Conservation (phyloP, 2,329 filamentous ascomycete species). For the Aspergillus melleus region DNA sequence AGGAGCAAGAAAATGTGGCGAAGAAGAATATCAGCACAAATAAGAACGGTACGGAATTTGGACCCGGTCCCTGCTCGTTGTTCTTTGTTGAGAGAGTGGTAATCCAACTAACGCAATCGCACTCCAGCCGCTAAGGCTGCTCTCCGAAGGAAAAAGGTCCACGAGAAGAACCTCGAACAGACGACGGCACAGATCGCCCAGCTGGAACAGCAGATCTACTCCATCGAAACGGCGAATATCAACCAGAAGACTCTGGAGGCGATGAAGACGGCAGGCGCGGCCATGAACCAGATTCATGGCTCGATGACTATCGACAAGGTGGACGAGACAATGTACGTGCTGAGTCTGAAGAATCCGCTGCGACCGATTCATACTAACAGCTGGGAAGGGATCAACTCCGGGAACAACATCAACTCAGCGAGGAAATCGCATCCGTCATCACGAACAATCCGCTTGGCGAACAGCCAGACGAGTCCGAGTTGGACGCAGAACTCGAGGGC, state of each 20-base stretch:
- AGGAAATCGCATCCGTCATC: constrained; percentile 88
- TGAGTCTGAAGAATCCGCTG: background rate
- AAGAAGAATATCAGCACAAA: constrained; percentile 86
- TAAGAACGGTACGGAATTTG: constrained; percentile 72
- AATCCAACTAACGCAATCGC: constrained; percentile 4
- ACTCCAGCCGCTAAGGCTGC: constrained; percentile 80
- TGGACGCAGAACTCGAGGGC: constrained; percentile 80
- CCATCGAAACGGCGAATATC: constrained; percentile 97
- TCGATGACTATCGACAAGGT: constrained; percentile 92
- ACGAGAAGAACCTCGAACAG: constrained; percentile 89
- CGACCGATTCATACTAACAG: constrained; percentile 10
- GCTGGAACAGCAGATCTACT: constrained; percentile 91
- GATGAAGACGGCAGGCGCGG: constrained; percentile 86
- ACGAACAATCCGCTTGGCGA: constrained; percentile 68
- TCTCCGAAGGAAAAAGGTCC: constrained; percentile 88
- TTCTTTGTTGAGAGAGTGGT: background rate
- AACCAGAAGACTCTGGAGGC: constrained; percentile 94
- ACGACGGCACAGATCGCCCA: constrained; percentile 87
- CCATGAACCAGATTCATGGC: constrained; percentile 91
- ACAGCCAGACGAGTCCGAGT: constrained; percentile 77
- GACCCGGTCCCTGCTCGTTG: background rate
- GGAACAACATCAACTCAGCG: constrained; percentile 88
- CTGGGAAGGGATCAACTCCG: constrained; percentile 75
- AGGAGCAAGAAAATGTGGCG: constrained; percentile 85
- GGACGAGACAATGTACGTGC: constrained; percentile 84